Evolutionary conservation across 768 basidiomycete genomes (phyloP), one percentile per base, ranked within the genome.

Genomic region (Collybia sordida): DNA sequence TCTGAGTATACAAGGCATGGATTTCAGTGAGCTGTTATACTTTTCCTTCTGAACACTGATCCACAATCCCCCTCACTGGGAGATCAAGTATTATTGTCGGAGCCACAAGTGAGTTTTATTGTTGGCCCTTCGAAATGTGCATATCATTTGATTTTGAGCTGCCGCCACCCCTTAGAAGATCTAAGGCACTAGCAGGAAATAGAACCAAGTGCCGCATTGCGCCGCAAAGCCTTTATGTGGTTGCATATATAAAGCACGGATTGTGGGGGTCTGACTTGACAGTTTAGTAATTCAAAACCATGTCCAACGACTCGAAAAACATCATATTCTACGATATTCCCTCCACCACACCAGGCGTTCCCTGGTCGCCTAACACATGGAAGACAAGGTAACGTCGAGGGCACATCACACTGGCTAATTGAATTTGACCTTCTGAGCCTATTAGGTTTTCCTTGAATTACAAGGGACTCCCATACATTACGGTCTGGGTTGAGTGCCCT

Each of bases 311-410:
- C 50, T 24, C 42, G 11, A 23, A 45, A 18, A 17, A 63, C 50
- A 71, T 74, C 54, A 64, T 56, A 6, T 60, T 78, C 44, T 80
- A 77, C 60, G 78, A 79, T 49, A 71, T 80, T 34, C 70, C 72
- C 15, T 66, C 66, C 22, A 63, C 56, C 38, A 43, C 63, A 2
- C 47, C 57, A 1, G 50, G 8, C 42, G 62, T 59, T 8, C 63
- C 68, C 8, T 78, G 72, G 70, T 74, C 73, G 4, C 72, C 75
- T 6, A 79, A 77, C 51, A 71, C 72, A 17, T 76, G 71, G 72
- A 78, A 75, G 57, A 62, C 67, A 7, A 60, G 79, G 78, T 72
- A 31, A 42, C 18, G n/a, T 34, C 31, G 23, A 39, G 18, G 8
- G 47, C 17, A 25, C 28, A 17, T 22, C 15, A 12, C 48, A 34